phyloP scores from a whole-genome alignment of 2,329 filamentous ascomycete genomes.

The Verticillium isaacii region DNA sequence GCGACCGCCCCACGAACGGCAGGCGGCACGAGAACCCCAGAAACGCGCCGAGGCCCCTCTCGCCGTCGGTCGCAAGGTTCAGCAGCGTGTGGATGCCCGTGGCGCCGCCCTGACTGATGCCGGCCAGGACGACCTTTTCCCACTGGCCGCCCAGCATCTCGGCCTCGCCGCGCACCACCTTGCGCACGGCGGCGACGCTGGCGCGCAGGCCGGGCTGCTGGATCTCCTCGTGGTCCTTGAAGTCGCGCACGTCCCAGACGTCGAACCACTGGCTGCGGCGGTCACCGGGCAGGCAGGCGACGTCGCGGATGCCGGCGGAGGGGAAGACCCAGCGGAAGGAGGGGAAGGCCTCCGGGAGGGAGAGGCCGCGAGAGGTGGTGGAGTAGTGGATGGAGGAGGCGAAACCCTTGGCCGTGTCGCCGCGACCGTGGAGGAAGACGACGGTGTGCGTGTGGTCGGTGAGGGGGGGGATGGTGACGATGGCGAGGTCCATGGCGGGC shows the following conservation, averaged over 20 bases:
- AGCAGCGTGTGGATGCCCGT: constrained; percentile 32
- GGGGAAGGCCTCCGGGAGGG: constrained; percentile 34
- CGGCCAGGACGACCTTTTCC: constrained; percentile 35
- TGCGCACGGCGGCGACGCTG: constrained; percentile 25
- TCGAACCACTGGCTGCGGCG: constrained; percentile 44
- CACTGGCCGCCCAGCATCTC: constrained; percentile 26
- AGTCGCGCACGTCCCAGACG: constrained; percentile 36
- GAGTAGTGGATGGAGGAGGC: constrained; percentile 22
- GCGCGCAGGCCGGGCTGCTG: constrained; percentile 35
- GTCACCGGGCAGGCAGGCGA: constrained; percentile 13
- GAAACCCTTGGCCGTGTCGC: constrained; percentile 31
- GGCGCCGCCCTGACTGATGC: constrained; percentile 42
- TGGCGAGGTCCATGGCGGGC: constrained; percentile 4
- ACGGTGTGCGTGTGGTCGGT: constrained; percentile 33
- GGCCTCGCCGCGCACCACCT: constrained; percentile 29
- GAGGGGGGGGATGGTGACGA: constrained; percentile 11
- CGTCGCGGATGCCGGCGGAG: constrained; percentile 27
- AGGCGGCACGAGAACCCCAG: constrained; percentile 32
- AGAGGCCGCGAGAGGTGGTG: constrained; percentile 22
- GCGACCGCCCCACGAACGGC: constrained; percentile 26
- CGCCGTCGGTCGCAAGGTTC: constrained; percentile 17
- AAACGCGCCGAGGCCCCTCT: constrained; percentile 23
- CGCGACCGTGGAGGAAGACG: constrained; percentile 41
- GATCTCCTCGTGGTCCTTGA: constrained; percentile 34
- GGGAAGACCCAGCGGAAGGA: constrained; percentile 47